Conservation (phyloP, 345 rosid species). For the Hirschfeldia incana region DNA sequence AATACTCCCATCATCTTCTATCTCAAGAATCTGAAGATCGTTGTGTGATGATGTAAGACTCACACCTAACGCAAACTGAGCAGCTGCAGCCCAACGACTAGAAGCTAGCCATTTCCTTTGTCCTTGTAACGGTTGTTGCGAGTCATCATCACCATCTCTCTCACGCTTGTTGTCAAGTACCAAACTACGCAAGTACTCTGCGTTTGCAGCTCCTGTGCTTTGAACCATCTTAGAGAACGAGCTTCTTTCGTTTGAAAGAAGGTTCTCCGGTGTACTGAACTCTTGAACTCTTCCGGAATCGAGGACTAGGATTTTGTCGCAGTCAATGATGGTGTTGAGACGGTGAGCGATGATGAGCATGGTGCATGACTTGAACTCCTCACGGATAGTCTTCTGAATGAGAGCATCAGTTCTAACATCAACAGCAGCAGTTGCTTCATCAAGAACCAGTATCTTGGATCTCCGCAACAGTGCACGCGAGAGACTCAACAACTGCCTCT, state of each 20-base stretch:
- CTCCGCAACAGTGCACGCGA: constrained; percentile 72
- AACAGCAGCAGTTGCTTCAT: constrained; percentile 90
- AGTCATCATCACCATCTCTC: constrained; percentile 16
- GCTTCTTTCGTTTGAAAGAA: constrained; percentile 69
- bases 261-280: constrained; percentile 72
- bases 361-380: constrained; percentile 72
- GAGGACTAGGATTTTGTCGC: constrained; percentile 83
- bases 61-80: constrained; percentile 66
- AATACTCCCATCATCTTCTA: constrained; percentile 55
- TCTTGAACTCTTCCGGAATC: constrained; percentile 82
- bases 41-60: constrained; percentile 70
- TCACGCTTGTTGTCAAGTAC: constrained; percentile 53
- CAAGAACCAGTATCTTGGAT: constrained; percentile 69
- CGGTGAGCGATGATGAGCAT: constrained; percentile 89
- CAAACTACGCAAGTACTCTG: constrained; percentile 81
- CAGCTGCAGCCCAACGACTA: constrained; percentile 84
- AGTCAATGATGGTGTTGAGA: constrained; percentile 77
- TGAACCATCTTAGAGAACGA: constrained; percentile 96
- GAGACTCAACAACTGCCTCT: constrained; percentile 86
- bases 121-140: constrained; percentile 16
- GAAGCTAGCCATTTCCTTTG: constrained; percentile 56
- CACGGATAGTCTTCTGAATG: constrained; percentile 71
- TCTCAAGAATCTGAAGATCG: constrained; percentile 60
- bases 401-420: constrained; percentile 80
- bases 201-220: constrained; percentile 95